A percentile compares a stretch with the other conserved stretches of the same genome.
These are phyloP conservation scores for Oryza nivara DNA, from an alignment of 176 grass and related monocot species.

Conservation along the genomic window DNA sequence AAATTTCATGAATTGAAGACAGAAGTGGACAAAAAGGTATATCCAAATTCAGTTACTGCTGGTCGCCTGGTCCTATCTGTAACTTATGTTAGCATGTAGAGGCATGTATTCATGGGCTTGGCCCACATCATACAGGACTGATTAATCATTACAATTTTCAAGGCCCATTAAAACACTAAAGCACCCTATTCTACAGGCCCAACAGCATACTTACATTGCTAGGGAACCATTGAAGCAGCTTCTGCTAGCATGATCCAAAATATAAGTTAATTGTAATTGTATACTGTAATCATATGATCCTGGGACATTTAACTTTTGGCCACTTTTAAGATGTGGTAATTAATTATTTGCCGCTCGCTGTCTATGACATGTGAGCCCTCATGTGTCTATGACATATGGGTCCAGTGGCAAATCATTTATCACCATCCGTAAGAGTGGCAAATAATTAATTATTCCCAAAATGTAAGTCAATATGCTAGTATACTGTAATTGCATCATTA, in stretches of 20 bases:
- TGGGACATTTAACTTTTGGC: too few relatives aligned
- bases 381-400: too few relatives aligned
- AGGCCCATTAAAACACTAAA: background rate
- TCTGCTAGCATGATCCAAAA: background rate
- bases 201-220: background rate
- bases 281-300: too few relatives aligned
- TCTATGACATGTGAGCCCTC: too few relatives aligned
- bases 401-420: too few relatives aligned
- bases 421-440: too few relatives aligned
- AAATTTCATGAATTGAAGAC: slow-evolving; percentile 14
- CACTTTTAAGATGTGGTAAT: too few relatives aligned
- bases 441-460: background rate
- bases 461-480: background rate
- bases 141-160: background rate
- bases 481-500: background rate
- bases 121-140: background rate
- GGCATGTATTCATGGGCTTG: background rate
- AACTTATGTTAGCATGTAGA: background rate
- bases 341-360: too few relatives aligned
- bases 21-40: background rate
- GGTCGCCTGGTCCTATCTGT: slow-evolving; percentile 7
- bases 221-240: background rate
- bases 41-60: background rate
- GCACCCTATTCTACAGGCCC: background rate
- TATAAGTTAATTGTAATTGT: background rate